Evolutionary conservation across 768 basidiomycete species (phyloP).

Genomic region (Tephrocybe sp.): DNA sequence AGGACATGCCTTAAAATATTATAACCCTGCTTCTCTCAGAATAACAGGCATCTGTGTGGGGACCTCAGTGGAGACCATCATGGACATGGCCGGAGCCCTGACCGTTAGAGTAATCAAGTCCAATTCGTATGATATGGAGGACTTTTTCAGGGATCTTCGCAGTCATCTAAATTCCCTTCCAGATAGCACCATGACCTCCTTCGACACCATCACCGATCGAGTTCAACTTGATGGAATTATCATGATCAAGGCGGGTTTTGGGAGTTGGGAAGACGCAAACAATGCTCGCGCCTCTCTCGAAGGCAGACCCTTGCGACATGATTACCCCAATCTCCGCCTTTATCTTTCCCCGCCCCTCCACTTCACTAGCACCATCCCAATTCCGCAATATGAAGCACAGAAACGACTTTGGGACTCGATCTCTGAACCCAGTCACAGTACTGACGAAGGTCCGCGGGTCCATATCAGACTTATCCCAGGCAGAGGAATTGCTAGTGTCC

Average conservation of each 20-base stretch:
- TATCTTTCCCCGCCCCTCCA: slow-evolving; percentile 48
- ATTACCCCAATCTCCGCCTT: slow-evolving; percentile 34
- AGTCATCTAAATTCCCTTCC: slow-evolving; percentile 21
- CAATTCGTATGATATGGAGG: slow-evolving; percentile 16
- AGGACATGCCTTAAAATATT: slow-evolving; percentile 23
- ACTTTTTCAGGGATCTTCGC: slow-evolving; percentile 22
- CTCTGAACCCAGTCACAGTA: slow-evolving; percentile 29
- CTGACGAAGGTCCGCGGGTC: slow-evolving; percentile 36
- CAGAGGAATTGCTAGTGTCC: slow-evolving; percentile 33
- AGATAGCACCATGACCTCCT: slow-evolving; percentile 18
- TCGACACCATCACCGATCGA: slow-evolving; percentile 25
- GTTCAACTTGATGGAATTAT: slow-evolving; percentile 34
- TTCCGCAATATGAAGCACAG: slow-evolving; percentile 52
- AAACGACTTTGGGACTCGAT: slow-evolving; percentile 48
- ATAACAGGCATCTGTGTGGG: slow-evolving; percentile 40
- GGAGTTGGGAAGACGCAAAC: slow-evolving; percentile 48
- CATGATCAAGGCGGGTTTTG: slow-evolving; percentile 43
- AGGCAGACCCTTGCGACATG: slow-evolving; percentile 26
- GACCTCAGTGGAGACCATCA: slow-evolving; percentile 23
- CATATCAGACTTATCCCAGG: slow-evolving; percentile 21
- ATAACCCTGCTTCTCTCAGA: slow-evolving; percentile 36
- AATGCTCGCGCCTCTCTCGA: slow-evolving; percentile 35
- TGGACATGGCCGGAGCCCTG: slow-evolving; percentile 28
- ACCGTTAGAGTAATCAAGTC: slow-evolving; percentile 23
- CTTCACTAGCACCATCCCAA: slow-evolving; percentile 49